Conservation (phyloP, 148 eudicot genomes). For the Euryodendron excelsum region DNA sequence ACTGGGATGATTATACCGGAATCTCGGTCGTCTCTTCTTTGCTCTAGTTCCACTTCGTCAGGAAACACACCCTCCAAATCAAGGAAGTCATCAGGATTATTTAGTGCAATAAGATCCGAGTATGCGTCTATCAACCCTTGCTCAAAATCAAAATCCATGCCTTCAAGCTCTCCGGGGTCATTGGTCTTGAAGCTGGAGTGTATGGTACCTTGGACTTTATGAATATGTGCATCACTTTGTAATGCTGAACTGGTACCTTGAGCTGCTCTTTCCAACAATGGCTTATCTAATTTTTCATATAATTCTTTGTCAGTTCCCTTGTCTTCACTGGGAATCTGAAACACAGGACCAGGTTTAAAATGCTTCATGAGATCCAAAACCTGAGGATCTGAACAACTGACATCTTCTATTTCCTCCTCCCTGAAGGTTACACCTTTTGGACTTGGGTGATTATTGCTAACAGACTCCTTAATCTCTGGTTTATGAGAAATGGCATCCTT, state of each 20-base stretch:
- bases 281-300: conserved; percentile 10
- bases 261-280: conserved; percentile 3
- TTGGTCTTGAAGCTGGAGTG: conserved; percentile 14
- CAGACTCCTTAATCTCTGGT: conserved; percentile 31
- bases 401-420: conserved; percentile 86
- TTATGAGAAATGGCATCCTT: conserved; percentile 33
- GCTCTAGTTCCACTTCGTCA: conserved; percentile 6
- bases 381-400: conserved; percentile 37
- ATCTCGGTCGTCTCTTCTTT: conserved; percentile 12
- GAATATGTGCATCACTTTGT: no score
- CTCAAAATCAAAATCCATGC: conserved; percentile 56
- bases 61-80: conserved; percentile 40
- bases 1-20: conserved; percentile 11
- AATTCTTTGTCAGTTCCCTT: conserved; percentile 21
- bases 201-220: conserved; percentile 9
- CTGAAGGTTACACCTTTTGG: conserved; percentile 52
- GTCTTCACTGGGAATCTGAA: not conserved
- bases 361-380: conserved; percentile 48
- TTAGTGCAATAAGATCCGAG: conserved; percentile 47
- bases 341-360: conserved; percentile 3
- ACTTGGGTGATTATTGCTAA: conserved; percentile 27
- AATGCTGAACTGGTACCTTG: conserved; percentile 21
- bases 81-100: conserved; percentile 67
- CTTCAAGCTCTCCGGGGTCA: conserved; percentile 24
- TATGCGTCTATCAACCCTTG: conserved; percentile 58